These are phyloP conservation scores for Trametes maxima DNA, from an alignment of 768 basidiomycete genomes.

Conservation along the genomic window DNA sequence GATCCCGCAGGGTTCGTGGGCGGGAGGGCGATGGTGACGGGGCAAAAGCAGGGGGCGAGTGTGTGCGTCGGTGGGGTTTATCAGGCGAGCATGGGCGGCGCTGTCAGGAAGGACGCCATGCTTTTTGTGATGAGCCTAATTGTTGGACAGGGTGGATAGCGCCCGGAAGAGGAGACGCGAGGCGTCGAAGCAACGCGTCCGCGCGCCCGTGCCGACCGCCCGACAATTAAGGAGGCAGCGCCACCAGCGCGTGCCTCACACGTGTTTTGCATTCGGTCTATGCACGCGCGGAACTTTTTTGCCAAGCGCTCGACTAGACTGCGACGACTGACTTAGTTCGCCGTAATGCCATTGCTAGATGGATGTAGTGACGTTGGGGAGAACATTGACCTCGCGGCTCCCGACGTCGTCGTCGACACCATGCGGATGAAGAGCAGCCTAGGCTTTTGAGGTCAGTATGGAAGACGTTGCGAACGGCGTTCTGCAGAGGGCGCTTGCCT, in stretches of 20 bases:
- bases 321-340: not conserved
- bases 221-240: slow-evolving; percentile 7
- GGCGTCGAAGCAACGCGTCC: not conserved
- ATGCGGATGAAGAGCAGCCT: too few species aligned
- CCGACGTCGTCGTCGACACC: too few species aligned
- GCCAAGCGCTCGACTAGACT: not conserved
- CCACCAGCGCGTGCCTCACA: slow-evolving; percentile 13
- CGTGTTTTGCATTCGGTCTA: slow-evolving; percentile 3
- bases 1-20: not conserved
- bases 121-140: slow-evolving; percentile 17
- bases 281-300: not conserved
- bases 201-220: not conserved
- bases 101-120: slow-evolving; percentile 13
- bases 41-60: not conserved
- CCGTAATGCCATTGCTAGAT: not conserved
- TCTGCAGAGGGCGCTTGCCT: too few species aligned
- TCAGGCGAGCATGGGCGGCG: slow-evolving; percentile 3
- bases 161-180: slow-evolving; percentile 8
- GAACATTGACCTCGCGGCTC: not conserved
- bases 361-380: not conserved
- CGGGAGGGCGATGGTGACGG: not conserved
- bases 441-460: too few species aligned
- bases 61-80: not conserved
- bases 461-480: too few species aligned
- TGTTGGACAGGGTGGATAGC: slow-evolving; percentile 4